phyloP scores from a whole-genome alignment of 768 basidiomycete genomes.

The Nidularia pulvinata region DNA sequence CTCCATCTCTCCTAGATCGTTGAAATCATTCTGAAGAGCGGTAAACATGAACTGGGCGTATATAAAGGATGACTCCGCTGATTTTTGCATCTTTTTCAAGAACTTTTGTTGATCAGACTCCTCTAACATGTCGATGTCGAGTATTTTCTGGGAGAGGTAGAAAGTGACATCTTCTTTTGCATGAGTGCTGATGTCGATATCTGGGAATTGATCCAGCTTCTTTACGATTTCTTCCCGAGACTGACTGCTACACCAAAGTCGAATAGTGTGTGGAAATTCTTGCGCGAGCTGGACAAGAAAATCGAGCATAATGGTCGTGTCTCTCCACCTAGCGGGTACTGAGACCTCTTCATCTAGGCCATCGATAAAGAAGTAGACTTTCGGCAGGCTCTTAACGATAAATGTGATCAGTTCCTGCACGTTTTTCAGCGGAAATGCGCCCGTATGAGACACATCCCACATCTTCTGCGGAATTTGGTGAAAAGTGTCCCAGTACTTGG shows the following conservation, averaged over 20 bases:
- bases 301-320: slow-evolving; percentile 7
- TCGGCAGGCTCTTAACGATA: not conserved
- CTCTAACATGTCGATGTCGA: not conserved
- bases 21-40: slow-evolving; percentile 8
- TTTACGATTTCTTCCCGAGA: slow-evolving; percentile 7
- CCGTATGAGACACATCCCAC: not conserved
- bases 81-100: slow-evolving; percentile 2
- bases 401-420: not conserved
- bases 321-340: slow-evolving; percentile 7
- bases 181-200: slow-evolving; percentile 7
- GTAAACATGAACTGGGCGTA: slow-evolving; percentile 21
- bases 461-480: not conserved
- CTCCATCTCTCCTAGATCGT: slow-evolving; percentile 12
- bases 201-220: slow-evolving; percentile 4
- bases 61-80: slow-evolving; percentile 22
- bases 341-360: not conserved
- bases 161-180: not conserved
- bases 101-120: slow-evolving; percentile 3
- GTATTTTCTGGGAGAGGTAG: not conserved
- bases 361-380: not conserved
- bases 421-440: not conserved
- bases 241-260: slow-evolving; percentile 21
- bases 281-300: slow-evolving; percentile 10
- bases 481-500: slow-evolving; percentile 2
- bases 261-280: slow-evolving; percentile 8